These are phyloP conservation scores for Coniochaeta sp. DNA, from an alignment of 2,329 filamentous ascomycete genomes.

Conservation along the genomic window DNA sequence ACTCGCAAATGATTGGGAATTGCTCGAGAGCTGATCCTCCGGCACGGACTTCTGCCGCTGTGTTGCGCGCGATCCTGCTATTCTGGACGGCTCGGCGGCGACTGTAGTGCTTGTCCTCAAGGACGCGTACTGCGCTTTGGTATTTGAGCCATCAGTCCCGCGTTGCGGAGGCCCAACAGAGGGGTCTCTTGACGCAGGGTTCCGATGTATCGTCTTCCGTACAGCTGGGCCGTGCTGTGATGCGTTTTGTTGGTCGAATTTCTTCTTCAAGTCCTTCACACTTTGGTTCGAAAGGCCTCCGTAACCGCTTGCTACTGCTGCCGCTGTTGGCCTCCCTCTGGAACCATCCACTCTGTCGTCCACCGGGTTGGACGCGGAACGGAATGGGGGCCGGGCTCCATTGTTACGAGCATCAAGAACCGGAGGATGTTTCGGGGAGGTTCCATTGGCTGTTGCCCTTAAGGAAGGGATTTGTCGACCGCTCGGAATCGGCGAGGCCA, in stretches of 20 bases:
- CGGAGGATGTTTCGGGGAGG: constrained; percentile 37
- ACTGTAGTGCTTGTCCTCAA: constrained; percentile 28
- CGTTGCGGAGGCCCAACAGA: constrained; percentile 22
- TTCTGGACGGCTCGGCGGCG: constrained; percentile 19
- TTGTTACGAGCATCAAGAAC: constrained; percentile 18
- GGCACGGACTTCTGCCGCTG: constrained; percentile 40
- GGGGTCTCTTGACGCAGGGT: constrained; percentile 23
- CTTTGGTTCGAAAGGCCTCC: constrained; percentile 44
- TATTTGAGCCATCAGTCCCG: constrained; percentile 21
- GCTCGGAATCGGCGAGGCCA: constrained; percentile 31
- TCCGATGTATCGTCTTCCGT: constrained; percentile 26
- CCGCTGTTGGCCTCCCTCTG: constrained; percentile 21
- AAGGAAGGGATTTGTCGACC: constrained; percentile 32
- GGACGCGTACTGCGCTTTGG: constrained; percentile 31
- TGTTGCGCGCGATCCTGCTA: constrained; percentile 23
- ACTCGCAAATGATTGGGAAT: constrained; percentile 52
- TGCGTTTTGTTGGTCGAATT: constrained; percentile 57
- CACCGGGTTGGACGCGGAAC: constrained; percentile 50
- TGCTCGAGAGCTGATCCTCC: constrained; percentile 45
- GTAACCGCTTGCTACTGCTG: constrained; percentile 22
- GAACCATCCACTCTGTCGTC: constrained; percentile 32
- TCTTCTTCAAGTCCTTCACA: constrained; percentile 73
- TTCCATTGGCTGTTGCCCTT: constrained; percentile 43
- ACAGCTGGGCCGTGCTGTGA: constrained; percentile 21
- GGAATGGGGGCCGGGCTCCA: constrained; percentile 33